Evolutionary conservation across 306 rosid genomes (phyloP).

Genomic region (Vachellia collinsii): DNA sequence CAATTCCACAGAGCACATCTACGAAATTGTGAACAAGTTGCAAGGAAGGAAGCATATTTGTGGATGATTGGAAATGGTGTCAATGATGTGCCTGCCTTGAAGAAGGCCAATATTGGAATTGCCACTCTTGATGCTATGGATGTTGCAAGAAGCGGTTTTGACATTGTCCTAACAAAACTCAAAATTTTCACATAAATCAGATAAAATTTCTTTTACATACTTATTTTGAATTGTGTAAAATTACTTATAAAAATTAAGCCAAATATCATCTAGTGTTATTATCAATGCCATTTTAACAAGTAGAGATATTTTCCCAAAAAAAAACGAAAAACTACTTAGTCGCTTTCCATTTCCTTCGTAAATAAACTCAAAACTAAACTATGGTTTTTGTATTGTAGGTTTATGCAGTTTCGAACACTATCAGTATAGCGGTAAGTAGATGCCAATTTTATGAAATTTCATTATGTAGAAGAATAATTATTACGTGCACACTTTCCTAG

Average conservation of each 20-base stretch:
- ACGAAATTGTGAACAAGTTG: conserved; percentile 87
- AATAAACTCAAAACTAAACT: neutral
- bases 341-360: conserved; percentile 17
- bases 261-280: conserved; percentile 59
- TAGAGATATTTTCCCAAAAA: conserved; percentile 77
- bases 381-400: conserved; percentile 50
- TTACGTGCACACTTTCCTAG: no score
- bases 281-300: conserved; percentile 96
- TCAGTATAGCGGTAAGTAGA: conserved; percentile 91
- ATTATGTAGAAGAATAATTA: no score
- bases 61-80: conserved; percentile 99
- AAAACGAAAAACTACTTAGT: conserved; percentile 94
- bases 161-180: conserved; percentile 93
- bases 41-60: conserved; percentile 95
- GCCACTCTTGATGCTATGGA: conserved; percentile 97
- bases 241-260: no score
- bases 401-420: conserved; percentile 96
- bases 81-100: conserved; percentile 96
- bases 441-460: neutral
- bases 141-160: conserved; percentile 95
- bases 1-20: no score
- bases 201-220: no score
- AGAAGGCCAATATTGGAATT: conserved; percentile 96
- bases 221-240: conserved; percentile 45
- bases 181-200: no score